Conservation (phyloP, 805 yeast genomes). For the Cyberlindnera misumaiensis region DNA sequence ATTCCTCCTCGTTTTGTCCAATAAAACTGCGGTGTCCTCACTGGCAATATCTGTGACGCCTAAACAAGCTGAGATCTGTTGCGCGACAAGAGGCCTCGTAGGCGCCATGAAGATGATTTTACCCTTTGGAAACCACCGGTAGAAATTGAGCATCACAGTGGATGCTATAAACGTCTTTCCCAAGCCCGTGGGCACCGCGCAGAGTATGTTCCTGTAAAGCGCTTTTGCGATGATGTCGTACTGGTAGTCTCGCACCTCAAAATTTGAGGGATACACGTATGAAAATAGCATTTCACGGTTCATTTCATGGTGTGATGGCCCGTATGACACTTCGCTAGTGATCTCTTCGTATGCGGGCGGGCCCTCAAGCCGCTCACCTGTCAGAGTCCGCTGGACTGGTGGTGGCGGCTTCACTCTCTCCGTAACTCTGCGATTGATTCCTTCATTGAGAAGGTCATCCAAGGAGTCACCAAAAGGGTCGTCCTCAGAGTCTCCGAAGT, state of each 20-base stretch:
- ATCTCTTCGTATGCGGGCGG: conserved; percentile 30
- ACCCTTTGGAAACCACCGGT: conserved; percentile 73
- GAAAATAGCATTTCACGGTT: conserved; percentile 32
- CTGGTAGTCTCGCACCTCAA: conserved; percentile 83
- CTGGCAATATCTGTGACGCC: conserved; percentile 80
- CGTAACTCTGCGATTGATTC: conserved; percentile 24
- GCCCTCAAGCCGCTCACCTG: conserved; percentile 22
- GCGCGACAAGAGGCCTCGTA: conserved; percentile 92
- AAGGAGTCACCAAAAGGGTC: conserved; percentile 25
- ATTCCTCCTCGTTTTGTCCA: conserved; percentile 51
- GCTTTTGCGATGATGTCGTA: conserved; percentile 69
- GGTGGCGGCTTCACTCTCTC: conserved; percentile 25
- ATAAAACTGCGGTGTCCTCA: conserved; percentile 68
- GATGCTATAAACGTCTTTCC: conserved; percentile 97
- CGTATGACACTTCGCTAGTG: conserved; percentile 26
- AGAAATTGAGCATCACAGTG: conserved; percentile 85
- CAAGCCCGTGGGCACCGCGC: conserved; percentile 94
- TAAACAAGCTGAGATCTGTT: conserved; percentile 89
- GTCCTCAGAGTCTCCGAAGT: conserved; percentile 3
- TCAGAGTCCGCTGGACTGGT: conserved; percentile 30
- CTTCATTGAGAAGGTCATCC: conserved; percentile 18
- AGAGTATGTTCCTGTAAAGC: conserved; percentile 64
- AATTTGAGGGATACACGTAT: conserved; percentile 80
- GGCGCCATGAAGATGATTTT: conserved; percentile 96
- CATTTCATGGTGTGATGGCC: conserved; percentile 47